Percentiles rank a stretch among this genome's conserved stretches.
phyloP scores from a whole-genome alignment of 2,329 filamentous ascomycete genomes.

The Ophiocordyceps polyrhachis-furcata region DNA sequence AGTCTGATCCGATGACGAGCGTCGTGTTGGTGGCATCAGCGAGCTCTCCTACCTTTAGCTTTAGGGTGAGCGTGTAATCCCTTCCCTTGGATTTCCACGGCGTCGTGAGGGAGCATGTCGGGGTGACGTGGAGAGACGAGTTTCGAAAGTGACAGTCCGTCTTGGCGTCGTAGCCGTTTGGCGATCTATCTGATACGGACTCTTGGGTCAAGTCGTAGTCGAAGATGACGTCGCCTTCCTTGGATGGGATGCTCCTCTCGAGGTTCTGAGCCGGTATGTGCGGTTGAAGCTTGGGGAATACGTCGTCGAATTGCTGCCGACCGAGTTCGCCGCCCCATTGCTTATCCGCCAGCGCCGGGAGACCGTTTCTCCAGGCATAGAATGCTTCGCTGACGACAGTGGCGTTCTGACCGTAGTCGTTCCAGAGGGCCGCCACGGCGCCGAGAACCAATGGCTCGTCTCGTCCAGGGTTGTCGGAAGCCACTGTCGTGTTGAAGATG shows the following conservation, averaged over 20 bases:
- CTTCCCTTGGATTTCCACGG: constrained; percentile 33
- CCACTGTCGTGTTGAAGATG: constrained; percentile 7
- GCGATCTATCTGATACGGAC: constrained; percentile 1
- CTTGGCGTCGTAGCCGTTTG: constrained; percentile 9
- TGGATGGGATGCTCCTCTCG: constrained; percentile 4
- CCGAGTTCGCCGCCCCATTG: constrained; percentile 8
- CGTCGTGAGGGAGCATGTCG: constrained; percentile 23
- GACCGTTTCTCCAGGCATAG: constrained; percentile 8
- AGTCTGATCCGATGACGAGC: constrained; percentile 23
- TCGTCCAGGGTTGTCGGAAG: constrained; percentile 4
- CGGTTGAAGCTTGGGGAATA: constrained; percentile 2
- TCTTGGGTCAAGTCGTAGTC: constrained; percentile 1
- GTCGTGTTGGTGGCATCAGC: constrained; percentile 15
- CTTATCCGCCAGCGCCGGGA: constrained; percentile 9
- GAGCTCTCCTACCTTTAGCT: constrained; percentile 7
- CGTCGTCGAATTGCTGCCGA: not conserved
- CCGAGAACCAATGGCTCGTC: constrained; percentile 5
- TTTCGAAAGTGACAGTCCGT: constrained; percentile 16
- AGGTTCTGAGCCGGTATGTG: constrained; percentile 7
- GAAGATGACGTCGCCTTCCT: constrained; percentile 3
- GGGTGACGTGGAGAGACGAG: constrained; percentile 12
- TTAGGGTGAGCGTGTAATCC: constrained; percentile 32
- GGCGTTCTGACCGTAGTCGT: constrained; percentile 8
- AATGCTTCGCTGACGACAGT: constrained; percentile 9
- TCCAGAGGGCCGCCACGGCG: constrained; percentile 9